Evolutionary conservation across 352 stramenopile species (phyloP), one percentile per base, ranked within the genome.

Genomic region (Pilasporangium apinafurcum): DNA sequence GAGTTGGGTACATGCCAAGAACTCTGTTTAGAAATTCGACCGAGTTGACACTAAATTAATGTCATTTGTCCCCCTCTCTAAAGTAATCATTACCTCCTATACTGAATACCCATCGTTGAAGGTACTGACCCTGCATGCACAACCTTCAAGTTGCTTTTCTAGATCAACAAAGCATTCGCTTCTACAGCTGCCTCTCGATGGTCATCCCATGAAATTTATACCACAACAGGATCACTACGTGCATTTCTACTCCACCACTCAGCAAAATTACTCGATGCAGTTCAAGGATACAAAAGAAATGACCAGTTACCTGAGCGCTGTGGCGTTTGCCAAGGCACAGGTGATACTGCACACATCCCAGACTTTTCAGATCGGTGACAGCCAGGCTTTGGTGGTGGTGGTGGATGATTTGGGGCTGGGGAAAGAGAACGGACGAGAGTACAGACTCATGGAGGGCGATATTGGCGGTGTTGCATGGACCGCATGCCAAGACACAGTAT

Each of bases 141-240:
- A 37, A 33, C 54, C n/a, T 83, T 77, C 57, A 66, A 65, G 6
- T 32, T 92, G 34, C 55, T 89, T 9, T 71, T 87, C 21, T 92
- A 92, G 55, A 72, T 60, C 65, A 12, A 51, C 82, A 35, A 87
- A 87, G 62, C 47, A 74, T 35, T 67, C 78, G n/a, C 36, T 87
- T 16, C 37, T 84, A 32, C 54, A 73, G 52, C 47, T 79, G 16
- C 33, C 63, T 17, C 41, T 88, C 32, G 59, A 49, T n/a, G 18
- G 57, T 16, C 35, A 40, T 9, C 29, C 22, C 17, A 43, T 59
- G 21, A 64, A 60, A 16, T 86, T 85, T 47, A 68, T 71, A 24
- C 62, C 71, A 32, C 79, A 91, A 51, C 68, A 85, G 33, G 71
- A 87, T 53, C 47, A 82, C 42, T 88, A 91, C 51, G 70, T 86